Evolutionary conservation across 257 asterid genomes (phyloP), one percentile per base, ranked within the genome.

Genomic region (Apocynum venetum): DNA sequence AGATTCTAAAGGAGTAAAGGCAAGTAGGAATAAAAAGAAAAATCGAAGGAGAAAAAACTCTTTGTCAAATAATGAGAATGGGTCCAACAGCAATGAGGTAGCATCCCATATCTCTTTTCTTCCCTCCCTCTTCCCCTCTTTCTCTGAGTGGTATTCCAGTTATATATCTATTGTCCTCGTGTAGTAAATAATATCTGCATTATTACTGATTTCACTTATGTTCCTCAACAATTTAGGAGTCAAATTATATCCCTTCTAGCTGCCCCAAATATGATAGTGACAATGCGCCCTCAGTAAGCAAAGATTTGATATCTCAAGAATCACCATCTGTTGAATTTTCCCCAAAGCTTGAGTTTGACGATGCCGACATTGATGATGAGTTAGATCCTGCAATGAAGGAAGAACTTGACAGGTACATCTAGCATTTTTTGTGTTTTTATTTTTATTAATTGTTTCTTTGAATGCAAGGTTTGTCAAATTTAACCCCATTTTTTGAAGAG

Each of bases 301-400:
- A 66, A 80, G 69, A 36, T 69, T 71, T 82, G 51, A 36, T 52
- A 60, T 80, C 49, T 59, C 79, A 75, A 72, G 79, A 71, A 72
- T 71, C 82, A 13, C 49, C 83, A 73, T 82, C 88, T 75, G 76
- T 49, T 64, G 56, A 60, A 20, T 72, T 82, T 73, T 76, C 89
- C 70, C 59, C 86, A 49, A 78, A 86, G 74, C 78, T 74, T 31
- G 85, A 83, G 77, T 82, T 82, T 72, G 89, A 86, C 69, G 89
- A 81, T 78, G 83, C 67, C 55, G 89, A 83, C 72, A 55, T 81
- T 76, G 86, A 83, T 48, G 87, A 86, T 77, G 89, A 84, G 72
- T 75, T 86, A 69, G 89, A 86, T 77, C 89, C 89, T 56, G 89
- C 84, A 68, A 81, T 82, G 84, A 79, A 82, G 84, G 87, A 86